These are phyloP conservation scores for Parafenestella ontariensis DNA, from an alignment of 2,329 filamentous ascomycete species.

Conservation along the genomic window DNA sequence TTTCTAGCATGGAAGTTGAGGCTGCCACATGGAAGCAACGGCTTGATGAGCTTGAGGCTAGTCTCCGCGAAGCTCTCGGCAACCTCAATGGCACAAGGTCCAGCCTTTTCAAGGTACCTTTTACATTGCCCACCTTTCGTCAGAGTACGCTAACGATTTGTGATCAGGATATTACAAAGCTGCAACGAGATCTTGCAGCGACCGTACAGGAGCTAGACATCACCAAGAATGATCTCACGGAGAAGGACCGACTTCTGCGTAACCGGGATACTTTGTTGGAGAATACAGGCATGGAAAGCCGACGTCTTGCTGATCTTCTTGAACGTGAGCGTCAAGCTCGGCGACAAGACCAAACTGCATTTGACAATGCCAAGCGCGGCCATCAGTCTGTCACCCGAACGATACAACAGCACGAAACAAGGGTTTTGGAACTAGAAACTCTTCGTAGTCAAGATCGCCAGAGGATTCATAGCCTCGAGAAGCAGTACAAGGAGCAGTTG, in stretches of 20 bases:
- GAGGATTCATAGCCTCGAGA: constrained; percentile 77
- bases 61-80: constrained; percentile 83
- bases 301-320: constrained; percentile 83
- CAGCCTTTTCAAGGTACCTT: constrained; percentile 75
- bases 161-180: constrained; percentile 76
- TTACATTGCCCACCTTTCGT: neutral
- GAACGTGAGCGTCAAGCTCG: constrained; percentile 89
- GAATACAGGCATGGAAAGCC: constrained; percentile 83
- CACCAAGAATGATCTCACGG: constrained; percentile 77
- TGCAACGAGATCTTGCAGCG: constrained; percentile 86
- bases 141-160: constrained; percentile 24
- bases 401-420: constrained; percentile 81
- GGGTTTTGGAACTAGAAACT: constrained; percentile 86
- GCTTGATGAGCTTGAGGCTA: constrained; percentile 87
- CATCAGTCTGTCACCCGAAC: constrained; percentile 87
- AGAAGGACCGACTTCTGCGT: constrained; percentile 89
- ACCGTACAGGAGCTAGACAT: constrained; percentile 83
- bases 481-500: constrained; percentile 84
- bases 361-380: constrained; percentile 86
- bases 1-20: constrained; percentile 86
- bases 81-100: constrained; percentile 87
- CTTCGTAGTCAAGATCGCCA: constrained; percentile 78
- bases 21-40: constrained; percentile 90
- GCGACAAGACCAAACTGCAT: constrained; percentile 84
- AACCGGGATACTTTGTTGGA: constrained; percentile 89